Evolutionary conservation across 345 rosid species (phyloP), one percentile per base, ranked within the genome.

Genomic region (Citrus australasica): DNA sequence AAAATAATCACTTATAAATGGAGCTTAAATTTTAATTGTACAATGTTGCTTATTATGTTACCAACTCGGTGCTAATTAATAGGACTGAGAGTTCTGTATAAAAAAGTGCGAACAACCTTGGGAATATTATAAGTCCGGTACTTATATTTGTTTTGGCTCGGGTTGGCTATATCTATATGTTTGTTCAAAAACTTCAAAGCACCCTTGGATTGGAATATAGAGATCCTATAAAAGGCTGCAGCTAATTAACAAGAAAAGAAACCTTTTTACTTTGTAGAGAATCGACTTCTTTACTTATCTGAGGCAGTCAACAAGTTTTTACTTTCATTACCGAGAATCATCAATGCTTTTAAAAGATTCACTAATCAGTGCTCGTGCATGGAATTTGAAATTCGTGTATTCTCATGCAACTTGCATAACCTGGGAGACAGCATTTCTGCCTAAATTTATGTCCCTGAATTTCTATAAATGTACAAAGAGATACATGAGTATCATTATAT

Each of bases 351-450:
- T 2, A n/a, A 38, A 48, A 7, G 32, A 17, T 8, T 27, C 60
- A 51, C 30, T 40, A 11, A 25, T 1, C 51, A 7, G 38, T 8
- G 19, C n/a, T 21, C 19, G 0, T 56, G 64, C 32, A 33, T 72
- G 46, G 32, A 19, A 72, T 56, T 56, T 38, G 51, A 68, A 68
- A 68, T 68, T n/a, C 55, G 71, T 40, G 55, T n/a, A 37, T 5
- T 59, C 28, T 48, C 48, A 13, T 32, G 64, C 78, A 66, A 76
- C 51, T 76, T 76, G 63, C 69, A 27, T 62, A 24, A 46, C 42
- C 42, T 32, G 55, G 27, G 48, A 65, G 48, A 64, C 71, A 75
- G 51, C 25, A 21, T 64, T 30, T 66, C 69, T 35, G 46, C 16
- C 5, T 27, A 6, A 40, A 14, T 74, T 60, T 24, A 17, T 60